These are phyloP conservation scores for Grammothele lineata DNA, from an alignment of 768 basidiomycete genomes.

Conservation along the genomic window DNA sequence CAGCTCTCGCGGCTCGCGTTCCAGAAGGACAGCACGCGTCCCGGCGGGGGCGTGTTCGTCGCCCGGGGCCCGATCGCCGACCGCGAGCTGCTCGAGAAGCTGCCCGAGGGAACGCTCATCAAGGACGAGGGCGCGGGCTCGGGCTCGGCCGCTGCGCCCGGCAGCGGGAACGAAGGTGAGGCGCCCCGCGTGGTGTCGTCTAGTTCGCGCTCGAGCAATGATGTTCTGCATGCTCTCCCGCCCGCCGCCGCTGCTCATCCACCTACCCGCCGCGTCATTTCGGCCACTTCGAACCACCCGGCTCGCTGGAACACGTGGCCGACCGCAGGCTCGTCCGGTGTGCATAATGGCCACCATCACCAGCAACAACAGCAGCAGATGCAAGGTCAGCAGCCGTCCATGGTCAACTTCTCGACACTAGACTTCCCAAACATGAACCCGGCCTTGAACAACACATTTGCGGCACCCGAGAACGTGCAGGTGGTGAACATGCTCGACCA, in stretches of 20 bases:
- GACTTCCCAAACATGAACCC: constrained; percentile 67
- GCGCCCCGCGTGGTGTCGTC: constrained; percentile 18
- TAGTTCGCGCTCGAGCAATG: constrained; percentile 13
- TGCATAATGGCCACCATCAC: neutral
- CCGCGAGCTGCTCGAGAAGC: constrained; percentile 26
- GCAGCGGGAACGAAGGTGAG: constrained; percentile 43
- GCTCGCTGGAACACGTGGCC: no score
- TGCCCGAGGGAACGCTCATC: constrained; percentile 56
- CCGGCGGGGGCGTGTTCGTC: constrained; percentile 85
- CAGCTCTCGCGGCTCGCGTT: constrained; percentile 56
- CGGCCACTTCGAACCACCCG: neutral
- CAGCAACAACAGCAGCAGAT: constrained; percentile 9
- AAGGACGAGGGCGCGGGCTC: constrained; percentile 36
- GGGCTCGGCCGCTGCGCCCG: neutral
- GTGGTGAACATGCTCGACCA: constrained; percentile 74
- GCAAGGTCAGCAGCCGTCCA: constrained; percentile 11
- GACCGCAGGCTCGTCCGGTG: no score
- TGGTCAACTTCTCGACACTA: constrained; percentile 54
- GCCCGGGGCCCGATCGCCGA: constrained; percentile 37
- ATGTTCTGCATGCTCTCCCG: neutral
- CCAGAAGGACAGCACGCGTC: constrained; percentile 72
- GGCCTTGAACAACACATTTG: constrained; percentile 51
- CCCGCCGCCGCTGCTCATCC: neutral
- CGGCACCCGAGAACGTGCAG: constrained; percentile 51
- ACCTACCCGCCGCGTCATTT: neutral